A percentile compares a stretch with the other conserved stretches of the same genome.
These are phyloP conservation scores for Kluyveromyces starmeri DNA, from an alignment of 805 yeast genomes.

Conservation along the genomic window DNA sequence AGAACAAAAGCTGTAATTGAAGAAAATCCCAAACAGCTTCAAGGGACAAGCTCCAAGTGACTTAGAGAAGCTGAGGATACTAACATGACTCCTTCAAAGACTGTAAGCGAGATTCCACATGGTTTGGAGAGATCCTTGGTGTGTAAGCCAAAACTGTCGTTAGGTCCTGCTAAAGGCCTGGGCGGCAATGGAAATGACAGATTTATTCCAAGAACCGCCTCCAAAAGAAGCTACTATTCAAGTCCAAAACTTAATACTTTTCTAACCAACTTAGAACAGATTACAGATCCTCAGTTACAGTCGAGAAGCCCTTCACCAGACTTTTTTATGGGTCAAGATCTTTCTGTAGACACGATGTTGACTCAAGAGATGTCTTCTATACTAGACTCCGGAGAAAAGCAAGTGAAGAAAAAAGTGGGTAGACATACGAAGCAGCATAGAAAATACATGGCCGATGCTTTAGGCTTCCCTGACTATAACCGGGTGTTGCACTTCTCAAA, in stretches of 20 bases:
- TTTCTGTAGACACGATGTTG: constrained; percentile 17
- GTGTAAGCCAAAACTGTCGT: neutral
- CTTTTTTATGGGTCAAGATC: constrained; percentile 18
- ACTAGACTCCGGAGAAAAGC: constrained; percentile 1
- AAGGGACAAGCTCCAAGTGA: no score
- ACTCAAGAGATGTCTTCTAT: constrained; percentile 10
- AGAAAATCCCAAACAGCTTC: no score
- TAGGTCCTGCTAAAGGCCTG: neutral
- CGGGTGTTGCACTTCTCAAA: constrained; percentile 34
- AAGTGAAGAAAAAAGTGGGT: constrained; percentile 5
- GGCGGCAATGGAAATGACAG: constrained; percentile 25
- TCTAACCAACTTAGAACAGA: constrained; percentile 9
- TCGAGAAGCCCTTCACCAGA: constrained; percentile 26
- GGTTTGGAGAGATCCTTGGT: neutral
- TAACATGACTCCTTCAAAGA: no score
- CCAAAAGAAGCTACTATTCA: constrained; percentile 23
- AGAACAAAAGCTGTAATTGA: no score
- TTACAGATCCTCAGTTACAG: constrained; percentile 19
- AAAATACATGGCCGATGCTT: constrained; percentile 40
- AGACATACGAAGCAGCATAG: constrained; percentile 22
- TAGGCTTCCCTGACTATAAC: constrained; percentile 35
- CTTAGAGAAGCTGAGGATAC: no score
- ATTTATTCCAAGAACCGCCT: constrained; percentile 32
- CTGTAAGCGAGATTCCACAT: no score
- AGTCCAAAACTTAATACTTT: constrained; percentile 13